These are phyloP conservation scores for Pleurotus cornucopiae DNA, from an alignment of 768 basidiomycete genomes.

Conservation along the genomic window DNA sequence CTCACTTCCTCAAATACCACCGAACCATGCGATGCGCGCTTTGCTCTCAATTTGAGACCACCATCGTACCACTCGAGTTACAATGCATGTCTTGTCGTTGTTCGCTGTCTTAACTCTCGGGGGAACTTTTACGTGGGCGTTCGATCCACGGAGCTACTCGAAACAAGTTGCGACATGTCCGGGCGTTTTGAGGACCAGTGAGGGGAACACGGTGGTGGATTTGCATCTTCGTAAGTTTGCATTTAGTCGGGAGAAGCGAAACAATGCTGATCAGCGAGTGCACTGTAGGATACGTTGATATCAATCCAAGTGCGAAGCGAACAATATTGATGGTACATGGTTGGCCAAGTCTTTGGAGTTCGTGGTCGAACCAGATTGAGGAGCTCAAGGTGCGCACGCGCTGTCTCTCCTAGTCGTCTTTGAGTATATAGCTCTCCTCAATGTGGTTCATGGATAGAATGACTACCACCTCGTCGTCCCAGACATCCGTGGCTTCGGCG, in stretches of 20 bases:
- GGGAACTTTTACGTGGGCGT: conserved; percentile 13
- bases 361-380: conserved; percentile 69
- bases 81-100: neutral
- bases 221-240: conserved; percentile 41
- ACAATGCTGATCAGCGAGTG: too few relatives aligned
- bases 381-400: conserved; percentile 46
- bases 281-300: conserved; percentile 53
- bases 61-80: neutral
- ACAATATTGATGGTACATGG: conserved; percentile 72
- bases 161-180: conserved; percentile 33
- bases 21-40: neutral
- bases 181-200: conserved; percentile 32
- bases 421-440: neutral
- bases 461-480: conserved; percentile 62
- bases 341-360: conserved; percentile 76
- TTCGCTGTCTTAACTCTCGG: neutral
- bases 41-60: neutral
- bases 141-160: conserved; percentile 33
- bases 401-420: neutral
- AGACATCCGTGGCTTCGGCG: conserved; percentile 67
- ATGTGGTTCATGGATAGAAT: conserved; percentile 26
- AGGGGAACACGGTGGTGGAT: conserved; percentile 27
- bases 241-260: too few relatives aligned
- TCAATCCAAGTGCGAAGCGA: conserved; percentile 48
- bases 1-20: neutral